Conservation (phyloP, 2,329 filamentous ascomycete genomes). For the Chaetomium sp. region DNA sequence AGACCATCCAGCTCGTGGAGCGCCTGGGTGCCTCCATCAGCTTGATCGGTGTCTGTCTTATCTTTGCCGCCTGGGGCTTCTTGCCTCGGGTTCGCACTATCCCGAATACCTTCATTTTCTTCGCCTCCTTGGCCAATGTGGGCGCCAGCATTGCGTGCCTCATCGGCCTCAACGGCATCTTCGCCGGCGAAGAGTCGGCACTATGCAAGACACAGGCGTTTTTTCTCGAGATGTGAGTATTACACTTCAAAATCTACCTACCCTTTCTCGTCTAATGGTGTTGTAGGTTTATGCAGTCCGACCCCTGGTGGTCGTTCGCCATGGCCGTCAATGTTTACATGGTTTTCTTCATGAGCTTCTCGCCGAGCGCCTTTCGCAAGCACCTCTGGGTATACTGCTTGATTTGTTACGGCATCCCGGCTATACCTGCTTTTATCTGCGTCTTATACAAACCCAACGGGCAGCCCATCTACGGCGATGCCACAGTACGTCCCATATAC, state of each 20-base stretch:
- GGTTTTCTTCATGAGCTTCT: conserved; percentile 55
- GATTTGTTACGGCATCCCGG: conserved; percentile 65
- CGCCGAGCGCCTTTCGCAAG: conserved; percentile 60
- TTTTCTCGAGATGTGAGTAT: conserved; percentile 59
- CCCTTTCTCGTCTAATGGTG: neutral
- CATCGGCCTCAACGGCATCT: conserved; percentile 61
- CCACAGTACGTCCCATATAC: conserved; percentile 40
- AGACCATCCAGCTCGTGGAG: conserved; percentile 32
- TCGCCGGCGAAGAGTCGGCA: conserved; percentile 43
- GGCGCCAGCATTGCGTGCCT: conserved; percentile 60
- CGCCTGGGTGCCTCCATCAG: conserved; percentile 49
- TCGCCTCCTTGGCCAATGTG: conserved; percentile 53
- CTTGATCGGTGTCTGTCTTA: conserved; percentile 42
- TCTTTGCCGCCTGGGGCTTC: conserved; percentile 46
- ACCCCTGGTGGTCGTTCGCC: conserved; percentile 70
- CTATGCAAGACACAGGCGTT: conserved; percentile 59
- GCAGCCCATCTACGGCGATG: conserved; percentile 43
- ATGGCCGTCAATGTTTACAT: conserved; percentile 81
- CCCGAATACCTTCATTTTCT: conserved; percentile 56
- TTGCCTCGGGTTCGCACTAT: conserved; percentile 50
- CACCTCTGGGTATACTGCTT: conserved; percentile 66
- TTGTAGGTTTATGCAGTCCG: conserved; percentile 67
- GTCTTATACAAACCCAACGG: conserved; percentile 33
- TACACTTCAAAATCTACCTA: neutral
- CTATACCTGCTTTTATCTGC: conserved; percentile 59